Evolutionary conservation across 345 rosid genomes (phyloP), one percentile per base, ranked within the genome.

Genomic region (Eucalyptus curtisii): DNA sequence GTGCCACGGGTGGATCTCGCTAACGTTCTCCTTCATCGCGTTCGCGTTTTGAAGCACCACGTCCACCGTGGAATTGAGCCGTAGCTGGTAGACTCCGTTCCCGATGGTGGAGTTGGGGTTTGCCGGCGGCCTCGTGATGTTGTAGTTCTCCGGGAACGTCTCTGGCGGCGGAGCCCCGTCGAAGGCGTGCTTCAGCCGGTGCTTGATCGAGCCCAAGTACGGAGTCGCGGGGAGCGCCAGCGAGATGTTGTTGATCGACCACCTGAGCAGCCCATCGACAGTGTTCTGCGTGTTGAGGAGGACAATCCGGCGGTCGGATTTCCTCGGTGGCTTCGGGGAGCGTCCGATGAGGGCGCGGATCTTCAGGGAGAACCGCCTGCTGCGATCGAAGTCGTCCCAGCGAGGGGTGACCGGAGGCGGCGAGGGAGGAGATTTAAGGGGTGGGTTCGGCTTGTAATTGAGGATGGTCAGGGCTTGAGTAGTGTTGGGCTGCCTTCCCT

Each of bases 1-100:
- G 88, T 96, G 99, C 99, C 99, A 95, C 1, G 99, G 98, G 64
- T 96, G 99, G 8, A 94, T 92, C 89, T 96, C 99, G 59, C 98
- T 96, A 1, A 86, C 90, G n/a, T 90, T 90, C 6, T 88, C 88
- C 0, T 40, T 12, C 14, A 96, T 47, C 3, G 90, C 94, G 87
- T 96, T 96, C 0, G 99, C 94, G 89, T 97, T 96, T 47, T 97
- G 99, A 7, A 97, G 90, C 76, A 96, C 91, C 88, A 97, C 95
- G 86, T 97, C 99, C n/a, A 97, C 93, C 1, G 96, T 94, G 52
- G 91, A 89, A 37, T 93, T 89, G 31, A 92, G 89, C 11, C 42
- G 89, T 7, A 96, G 87, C 88, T 30, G 80, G 92, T 96, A 96
- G 15, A 96, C 92, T 84, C 96, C 95, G 88, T 59, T 93, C 11